These are phyloP conservation scores for Nematocida sp. DNA, from an alignment of 371 early-diverging fungal species.

Conservation along the genomic window DNA sequence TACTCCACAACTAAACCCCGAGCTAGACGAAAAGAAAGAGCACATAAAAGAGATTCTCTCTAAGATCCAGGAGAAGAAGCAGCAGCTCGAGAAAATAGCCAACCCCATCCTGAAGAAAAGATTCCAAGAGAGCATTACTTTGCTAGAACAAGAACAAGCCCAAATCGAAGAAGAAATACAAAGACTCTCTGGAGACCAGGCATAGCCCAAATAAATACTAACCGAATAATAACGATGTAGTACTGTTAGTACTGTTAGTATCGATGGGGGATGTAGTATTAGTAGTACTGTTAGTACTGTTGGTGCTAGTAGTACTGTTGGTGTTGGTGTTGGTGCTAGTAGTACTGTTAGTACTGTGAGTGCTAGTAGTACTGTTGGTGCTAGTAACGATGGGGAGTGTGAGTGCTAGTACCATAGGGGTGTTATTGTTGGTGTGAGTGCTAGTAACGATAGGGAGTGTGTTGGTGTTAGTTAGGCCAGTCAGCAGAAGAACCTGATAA, in stretches of 20 bases:
- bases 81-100: constrained; percentile 52
- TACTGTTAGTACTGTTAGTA: too few relatives aligned
- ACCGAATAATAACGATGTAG: not conserved
- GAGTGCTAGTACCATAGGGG: not conserved
- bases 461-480: too few relatives aligned
- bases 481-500: too few relatives aligned
- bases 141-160: constrained; percentile 50
- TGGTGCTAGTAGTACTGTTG: too few relatives aligned
- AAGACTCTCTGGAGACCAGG: constrained; percentile 1
- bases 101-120: constrained; percentile 63
- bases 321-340: too few relatives aligned
- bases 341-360: too few relatives aligned
- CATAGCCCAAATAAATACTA: not conserved
- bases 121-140: constrained; percentile 49
- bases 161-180: constrained; percentile 33
- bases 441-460: not conserved
- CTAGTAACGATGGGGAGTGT: not conserved
- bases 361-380: too few relatives aligned
- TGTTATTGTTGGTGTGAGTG: not conserved
- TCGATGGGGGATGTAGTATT: too few relatives aligned
- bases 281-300: too few relatives aligned
- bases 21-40: constrained; percentile 15
- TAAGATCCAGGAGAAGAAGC: constrained; percentile 49
- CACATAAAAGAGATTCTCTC: constrained; percentile 8
- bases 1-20: constrained; percentile 34